phyloP scores from a whole-genome alignment of 352 stramenopile species.

The Pythium aquatile region DNA sequence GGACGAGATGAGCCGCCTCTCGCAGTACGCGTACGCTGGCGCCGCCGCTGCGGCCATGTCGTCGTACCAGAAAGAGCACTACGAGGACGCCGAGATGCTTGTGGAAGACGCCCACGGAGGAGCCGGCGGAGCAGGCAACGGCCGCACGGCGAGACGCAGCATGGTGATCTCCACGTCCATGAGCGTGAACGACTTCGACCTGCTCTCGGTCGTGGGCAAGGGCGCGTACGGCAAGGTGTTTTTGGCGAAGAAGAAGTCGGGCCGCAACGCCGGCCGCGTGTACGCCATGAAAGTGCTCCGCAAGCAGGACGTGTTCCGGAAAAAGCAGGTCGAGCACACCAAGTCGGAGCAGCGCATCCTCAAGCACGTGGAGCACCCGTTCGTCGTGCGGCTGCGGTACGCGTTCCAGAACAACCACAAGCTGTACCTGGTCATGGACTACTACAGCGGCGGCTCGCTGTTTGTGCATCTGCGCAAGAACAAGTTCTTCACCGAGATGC shows the following conservation, averaged over 20 bases:
- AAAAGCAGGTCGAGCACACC: conserved; percentile 85
- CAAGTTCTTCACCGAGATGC: conserved; percentile 63
- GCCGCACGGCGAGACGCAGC: conserved; percentile 49
- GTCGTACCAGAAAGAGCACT: conserved; percentile 53
- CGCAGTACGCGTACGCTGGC: conserved; percentile 67
- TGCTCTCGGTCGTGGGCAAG: conserved; percentile 85
- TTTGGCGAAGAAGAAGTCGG: conserved; percentile 76
- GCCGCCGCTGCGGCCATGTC: conserved; percentile 45
- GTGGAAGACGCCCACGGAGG: conserved; percentile 34
- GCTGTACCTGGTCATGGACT: conserved; percentile 89
- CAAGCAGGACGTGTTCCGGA: conserved; percentile 85
- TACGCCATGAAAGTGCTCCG: conserved; percentile 91
- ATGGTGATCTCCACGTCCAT: conserved; percentile 85
- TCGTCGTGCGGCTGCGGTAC: conserved; percentile 86
- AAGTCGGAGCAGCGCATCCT: conserved; percentile 89
- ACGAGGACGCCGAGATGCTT: conserved; percentile 74
- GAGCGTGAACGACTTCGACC: conserved; percentile 86
- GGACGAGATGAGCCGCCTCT: conserved; percentile 77
- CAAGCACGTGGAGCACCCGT: conserved; percentile 86
- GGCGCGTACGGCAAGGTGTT: conserved; percentile 88
- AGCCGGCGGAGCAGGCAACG: conserved; percentile 20
- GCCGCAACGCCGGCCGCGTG: conserved; percentile 61
- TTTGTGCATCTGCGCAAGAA: conserved; percentile 84
- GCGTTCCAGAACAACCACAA: conserved; percentile 89
- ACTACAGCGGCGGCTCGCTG: conserved; percentile 83